A percentile compares a stretch with the other conserved stretches of the same genome.
phyloP scores from a whole-genome alignment of 306 rosid species.

The Albizia julibrissin region DNA sequence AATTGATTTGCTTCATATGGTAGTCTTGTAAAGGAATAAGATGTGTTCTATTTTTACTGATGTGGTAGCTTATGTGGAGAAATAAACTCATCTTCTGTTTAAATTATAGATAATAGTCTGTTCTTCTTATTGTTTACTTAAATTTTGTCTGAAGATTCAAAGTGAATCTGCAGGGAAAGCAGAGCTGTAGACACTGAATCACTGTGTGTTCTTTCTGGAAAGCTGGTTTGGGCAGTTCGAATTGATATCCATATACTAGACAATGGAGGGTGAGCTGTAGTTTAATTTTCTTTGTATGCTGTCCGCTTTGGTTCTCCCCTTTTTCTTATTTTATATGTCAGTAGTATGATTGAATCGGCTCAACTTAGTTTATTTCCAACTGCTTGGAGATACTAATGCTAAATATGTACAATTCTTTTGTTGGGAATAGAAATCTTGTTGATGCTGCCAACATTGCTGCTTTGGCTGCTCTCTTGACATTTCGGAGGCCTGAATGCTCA shows the following conservation, averaged over 20 bases:
- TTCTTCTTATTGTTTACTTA: not conserved
- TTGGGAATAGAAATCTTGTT: slow-evolving; percentile 68
- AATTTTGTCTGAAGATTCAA: slow-evolving; percentile 20
- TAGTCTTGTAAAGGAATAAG: not conserved
- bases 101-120: not conserved
- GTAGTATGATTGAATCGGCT: not conserved
- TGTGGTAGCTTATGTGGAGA: not conserved
- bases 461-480: slow-evolving; percentile 74
- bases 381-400: not conserved
- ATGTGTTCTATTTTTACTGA: not conserved
- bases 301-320: not conserved
- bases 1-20: not conserved
- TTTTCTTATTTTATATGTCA: not conserved
- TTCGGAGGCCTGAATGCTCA: slow-evolving; percentile 87
- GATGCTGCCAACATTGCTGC: slow-evolving; percentile 95
- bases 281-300: not conserved
- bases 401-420: not conserved
- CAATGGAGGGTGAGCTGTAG: slow-evolving; percentile 72
- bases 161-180: slow-evolving; percentile 67
- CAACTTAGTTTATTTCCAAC: not conserved
- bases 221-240: slow-evolving; percentile 83
- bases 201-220: slow-evolving; percentile 72
- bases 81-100: not conserved
- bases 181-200: slow-evolving; percentile 86
- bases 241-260: slow-evolving; percentile 86